Base-by-base conservation (phyloP, 306 rosid genomes). In the Citrullus colocynthis region DNA sequence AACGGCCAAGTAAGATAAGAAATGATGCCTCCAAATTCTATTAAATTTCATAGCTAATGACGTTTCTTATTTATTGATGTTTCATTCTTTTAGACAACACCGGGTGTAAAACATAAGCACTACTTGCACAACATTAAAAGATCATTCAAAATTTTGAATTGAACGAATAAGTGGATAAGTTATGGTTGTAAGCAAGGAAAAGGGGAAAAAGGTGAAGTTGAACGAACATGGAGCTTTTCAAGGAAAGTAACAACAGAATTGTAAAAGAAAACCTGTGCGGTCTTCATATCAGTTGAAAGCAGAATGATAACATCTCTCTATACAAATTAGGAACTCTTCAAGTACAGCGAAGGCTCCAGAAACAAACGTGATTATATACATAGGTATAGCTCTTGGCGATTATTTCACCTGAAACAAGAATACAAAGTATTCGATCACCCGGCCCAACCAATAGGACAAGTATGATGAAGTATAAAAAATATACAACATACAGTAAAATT, bases 231-330 rank as follows among this genome's bases (percentile, higher is more conserved):
- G n/a, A 72, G 28, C 42, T 49, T 69, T 72, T 49, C 42, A 74
- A 49, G 41, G 14, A 16, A 55, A n/a, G 56, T 41, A 36, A 49
- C 44, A 55, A 55, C 64, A 74, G 15, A 73, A 78, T 12, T 62
- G 52, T 66, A 42, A 77, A 57, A 44, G 57, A 58, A 49, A 59
- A 81, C 87, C 88, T 84, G 87, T 75, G 56, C 16, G 28, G 78
- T 83, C 88, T 88, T 88, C 91, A 88, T 88, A 79, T 83, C 87
- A 88, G 74, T 85, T 76, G 91, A 81, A 56, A 76, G 88, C 78
- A 80, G 85, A 76, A 74, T 42, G 82, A 74, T 79, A 73, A 17
- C 87, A 88, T 86, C 83, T 79, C 83, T 80, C 48, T 14, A 48
- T 18, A 86, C 32, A 49, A 64, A 57, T 65, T 30, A 34, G 42